phyloP scores from a whole-genome alignment of 805 yeast genomes.

The Candida pini region DNA sequence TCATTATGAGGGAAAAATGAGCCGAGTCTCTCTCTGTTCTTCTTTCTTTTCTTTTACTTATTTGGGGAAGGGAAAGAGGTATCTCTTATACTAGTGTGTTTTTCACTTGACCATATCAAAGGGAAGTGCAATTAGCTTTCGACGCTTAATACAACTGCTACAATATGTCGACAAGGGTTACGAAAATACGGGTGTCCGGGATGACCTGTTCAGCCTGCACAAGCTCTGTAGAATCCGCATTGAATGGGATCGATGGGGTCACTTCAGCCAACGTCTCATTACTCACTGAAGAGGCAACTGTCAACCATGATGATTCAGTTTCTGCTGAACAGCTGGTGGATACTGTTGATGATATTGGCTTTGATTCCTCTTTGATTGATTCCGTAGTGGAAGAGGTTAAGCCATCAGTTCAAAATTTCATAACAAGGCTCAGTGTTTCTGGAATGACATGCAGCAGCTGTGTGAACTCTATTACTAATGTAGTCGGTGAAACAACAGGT shows the following conservation, averaged over 20 bases:
- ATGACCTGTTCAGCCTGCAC: conserved; percentile 94
- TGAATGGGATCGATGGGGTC: conserved; percentile 17
- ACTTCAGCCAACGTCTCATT: conserved; percentile 57
- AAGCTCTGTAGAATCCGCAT: conserved; percentile 46
- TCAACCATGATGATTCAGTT: conserved; percentile 39
- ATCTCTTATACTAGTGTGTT: no score
- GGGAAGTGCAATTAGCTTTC: no score
- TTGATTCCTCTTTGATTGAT: conserved; percentile 31
- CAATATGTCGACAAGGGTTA: conserved; percentile 8
- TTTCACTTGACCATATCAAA: no score
- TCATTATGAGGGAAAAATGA: no score
- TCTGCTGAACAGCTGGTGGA: conserved; percentile 34
- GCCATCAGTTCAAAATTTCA: conserved; percentile 2
- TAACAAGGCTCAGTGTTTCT: conserved; percentile 25
- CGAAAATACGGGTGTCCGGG: conserved; percentile 43
- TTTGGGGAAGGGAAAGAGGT: no score
- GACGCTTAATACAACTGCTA: no score
- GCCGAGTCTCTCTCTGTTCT: background rate
- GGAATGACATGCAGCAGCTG: conserved; percentile 94
- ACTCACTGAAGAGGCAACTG: conserved; percentile 66
- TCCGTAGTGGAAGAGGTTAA: no score
- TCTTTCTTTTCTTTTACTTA: background rate
- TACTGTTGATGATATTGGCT: conserved; percentile 72
- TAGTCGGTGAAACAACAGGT: conserved; percentile 43
- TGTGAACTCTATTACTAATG: conserved; percentile 54